phyloP scores from a whole-genome alignment of 257 asterid genomes.

The Fraxinus americana region DNA sequence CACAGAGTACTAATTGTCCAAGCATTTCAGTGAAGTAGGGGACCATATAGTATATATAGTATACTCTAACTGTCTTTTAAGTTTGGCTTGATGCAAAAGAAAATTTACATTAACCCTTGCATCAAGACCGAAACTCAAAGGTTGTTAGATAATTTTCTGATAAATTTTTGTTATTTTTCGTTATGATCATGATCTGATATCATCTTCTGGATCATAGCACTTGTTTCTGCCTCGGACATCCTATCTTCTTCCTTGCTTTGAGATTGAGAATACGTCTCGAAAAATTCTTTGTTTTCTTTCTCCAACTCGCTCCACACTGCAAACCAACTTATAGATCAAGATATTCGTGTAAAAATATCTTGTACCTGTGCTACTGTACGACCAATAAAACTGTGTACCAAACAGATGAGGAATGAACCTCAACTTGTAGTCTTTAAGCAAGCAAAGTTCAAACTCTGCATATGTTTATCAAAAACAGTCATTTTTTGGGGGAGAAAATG shows the following conservation, averaged over 20 bases:
- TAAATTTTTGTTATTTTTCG: not conserved
- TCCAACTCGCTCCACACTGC: slow-evolving; percentile 55
- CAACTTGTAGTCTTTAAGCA: too few relatives aligned
- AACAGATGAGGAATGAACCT: not conserved
- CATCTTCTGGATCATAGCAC: slow-evolving; percentile 7
- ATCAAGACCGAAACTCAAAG: not conserved
- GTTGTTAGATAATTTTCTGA: not conserved
- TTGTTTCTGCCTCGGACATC: slow-evolving; percentile 6
- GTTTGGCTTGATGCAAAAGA: not conserved
- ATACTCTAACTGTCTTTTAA: not conserved
- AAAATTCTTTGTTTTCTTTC: slow-evolving; percentile 48
- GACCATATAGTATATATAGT: not conserved
- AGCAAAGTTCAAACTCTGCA: too few relatives aligned
- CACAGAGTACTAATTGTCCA: not conserved
- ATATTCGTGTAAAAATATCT: not conserved
- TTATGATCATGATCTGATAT: not conserved
- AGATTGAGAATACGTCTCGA: slow-evolving; percentile 28
- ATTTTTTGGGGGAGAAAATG: too few relatives aligned
- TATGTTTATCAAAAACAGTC: too few relatives aligned
- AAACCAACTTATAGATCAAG: not conserved
- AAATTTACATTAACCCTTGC: not conserved
- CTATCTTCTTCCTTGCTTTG: slow-evolving; percentile 1
- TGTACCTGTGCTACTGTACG: not conserved
- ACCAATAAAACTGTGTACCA: not conserved
- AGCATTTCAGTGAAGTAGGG: slow-evolving; percentile 1